These are phyloP conservation scores for Darksidea phi DNA, from an alignment of 495 filamentous ascomycete genomes.

Conservation along the genomic window DNA sequence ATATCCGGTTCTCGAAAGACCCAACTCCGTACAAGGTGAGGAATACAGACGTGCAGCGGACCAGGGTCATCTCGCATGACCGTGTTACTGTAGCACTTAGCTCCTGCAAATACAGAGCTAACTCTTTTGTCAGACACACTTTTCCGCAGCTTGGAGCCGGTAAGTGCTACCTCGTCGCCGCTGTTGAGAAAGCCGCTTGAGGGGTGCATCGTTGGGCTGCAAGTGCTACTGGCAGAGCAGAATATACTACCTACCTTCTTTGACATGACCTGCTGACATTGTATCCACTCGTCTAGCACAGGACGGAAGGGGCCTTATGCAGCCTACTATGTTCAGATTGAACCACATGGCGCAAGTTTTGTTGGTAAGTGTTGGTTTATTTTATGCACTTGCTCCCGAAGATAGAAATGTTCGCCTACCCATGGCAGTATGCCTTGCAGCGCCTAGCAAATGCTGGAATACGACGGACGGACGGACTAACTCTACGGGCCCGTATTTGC, in stretches of 20 bases:
- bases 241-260: background rate
- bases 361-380: constrained; percentile 53
- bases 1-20: constrained; percentile 48
- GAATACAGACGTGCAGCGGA: background rate
- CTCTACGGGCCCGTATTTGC: too few species aligned
- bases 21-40: constrained; percentile 81
- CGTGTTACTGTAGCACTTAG: constrained; percentile 8
- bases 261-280: constrained; percentile 50
- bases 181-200: background rate
- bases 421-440: constrained; percentile 12
- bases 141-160: constrained; percentile 72
- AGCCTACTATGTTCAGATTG: constrained; percentile 72
- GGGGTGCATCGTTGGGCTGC: background rate
- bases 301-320: constrained; percentile 84
- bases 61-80: background rate
- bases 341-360: constrained; percentile 55
- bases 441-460: constrained; percentile 30
- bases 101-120: background rate
- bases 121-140: constrained; percentile 58
- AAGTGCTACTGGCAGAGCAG: too few species aligned
- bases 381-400: background rate
- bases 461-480: too few species aligned
- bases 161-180: background rate
- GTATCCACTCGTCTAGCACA: constrained; percentile 44
- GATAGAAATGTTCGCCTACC: background rate